Conservation (phyloP, 2,329 filamentous ascomycete species). For the Cladorrhinum sp. region DNA sequence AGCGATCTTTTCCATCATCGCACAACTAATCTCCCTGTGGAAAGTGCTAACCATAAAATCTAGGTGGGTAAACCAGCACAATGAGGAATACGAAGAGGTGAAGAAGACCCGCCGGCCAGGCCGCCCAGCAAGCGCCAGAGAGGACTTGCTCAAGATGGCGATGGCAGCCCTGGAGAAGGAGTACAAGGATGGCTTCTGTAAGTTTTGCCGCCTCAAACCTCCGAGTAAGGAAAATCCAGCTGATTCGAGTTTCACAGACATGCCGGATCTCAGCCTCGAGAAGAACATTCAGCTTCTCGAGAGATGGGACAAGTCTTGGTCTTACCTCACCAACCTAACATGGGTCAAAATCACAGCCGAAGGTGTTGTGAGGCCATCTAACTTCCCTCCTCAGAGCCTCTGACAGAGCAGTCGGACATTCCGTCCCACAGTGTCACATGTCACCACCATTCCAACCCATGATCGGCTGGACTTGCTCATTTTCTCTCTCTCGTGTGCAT, state of each 20-base stretch:
- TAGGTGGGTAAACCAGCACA: constrained; percentile 65
- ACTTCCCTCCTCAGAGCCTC: constrained; percentile 65
- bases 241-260: constrained; percentile 40
- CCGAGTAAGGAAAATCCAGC: not conserved
- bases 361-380: constrained; percentile 64
- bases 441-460: constrained; percentile 4
- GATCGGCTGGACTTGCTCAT: constrained; percentile 9
- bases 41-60: constrained; percentile 18
- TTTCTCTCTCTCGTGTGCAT: not conserved
- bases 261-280: constrained; percentile 71
- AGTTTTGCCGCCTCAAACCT: constrained; percentile 30
- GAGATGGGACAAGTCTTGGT: constrained; percentile 82
- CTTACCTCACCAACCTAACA: constrained; percentile 69
- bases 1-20: constrained; percentile 25
- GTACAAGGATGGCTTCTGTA: constrained; percentile 78
- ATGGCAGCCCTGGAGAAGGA: constrained; percentile 72
- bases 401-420: constrained; percentile 3
- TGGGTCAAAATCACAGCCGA: constrained; percentile 71
- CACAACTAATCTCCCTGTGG: no score
- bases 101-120: constrained; percentile 73
- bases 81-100: constrained; percentile 64
- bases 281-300: constrained; percentile 64
- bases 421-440: not conserved
- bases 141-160: constrained; percentile 73
- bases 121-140: constrained; percentile 71